These are phyloP conservation scores for Aspergillus saccharolyticus DNA, from an alignment of 495 filamentous ascomycete species.

Conservation along the genomic window DNA sequence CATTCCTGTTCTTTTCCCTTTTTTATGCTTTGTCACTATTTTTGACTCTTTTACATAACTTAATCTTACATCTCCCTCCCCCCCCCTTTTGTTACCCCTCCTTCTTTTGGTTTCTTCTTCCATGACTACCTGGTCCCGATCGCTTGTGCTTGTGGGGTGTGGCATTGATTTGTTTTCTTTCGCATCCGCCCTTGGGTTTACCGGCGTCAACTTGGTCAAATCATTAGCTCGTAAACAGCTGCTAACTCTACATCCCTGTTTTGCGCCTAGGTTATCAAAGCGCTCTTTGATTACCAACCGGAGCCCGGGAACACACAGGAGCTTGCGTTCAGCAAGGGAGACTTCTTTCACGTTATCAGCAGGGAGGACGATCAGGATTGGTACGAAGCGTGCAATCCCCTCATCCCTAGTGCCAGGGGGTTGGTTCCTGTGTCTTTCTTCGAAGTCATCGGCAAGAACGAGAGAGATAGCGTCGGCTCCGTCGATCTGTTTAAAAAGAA, in stretches of 20 bases:
- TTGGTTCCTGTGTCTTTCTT: slow-evolving; percentile 93
- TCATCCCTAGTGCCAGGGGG: slow-evolving; percentile 79
- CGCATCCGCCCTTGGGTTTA: slow-evolving; percentile 1
- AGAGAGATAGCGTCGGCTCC: slow-evolving; percentile 76
- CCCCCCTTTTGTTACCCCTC: slow-evolving; percentile 8
- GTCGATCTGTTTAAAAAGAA: slow-evolving; percentile 54
- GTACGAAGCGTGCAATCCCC: slow-evolving; percentile 98
- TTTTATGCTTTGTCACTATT: slow-evolving; percentile 5
- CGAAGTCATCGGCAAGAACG: slow-evolving; percentile 82
- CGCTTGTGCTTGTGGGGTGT: neutral
- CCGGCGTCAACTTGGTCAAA: slow-evolving; percentile 4
- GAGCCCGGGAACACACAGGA: slow-evolving; percentile 62
- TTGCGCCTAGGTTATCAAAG: slow-evolving; percentile 78
- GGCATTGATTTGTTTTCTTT: slow-evolving; percentile 10
- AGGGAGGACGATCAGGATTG: slow-evolving; percentile 91
- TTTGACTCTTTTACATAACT: neutral
- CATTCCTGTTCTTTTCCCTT: slow-evolving; percentile 1
- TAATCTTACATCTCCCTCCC: slow-evolving; percentile 10
- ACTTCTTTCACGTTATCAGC: slow-evolving; percentile 98
- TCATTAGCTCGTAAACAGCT: slow-evolving; percentile 10
- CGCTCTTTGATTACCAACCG: slow-evolving; percentile 87
- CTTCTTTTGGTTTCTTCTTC: neutral
- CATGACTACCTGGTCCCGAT: slow-evolving; percentile 4
- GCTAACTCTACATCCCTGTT: slow-evolving; percentile 17
- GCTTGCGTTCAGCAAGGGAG: slow-evolving; percentile 85